Evolutionary conservation across 2,329 filamentous ascomycete genomes (phyloP).

Genomic region (Calonectria multiphialidica): DNA sequence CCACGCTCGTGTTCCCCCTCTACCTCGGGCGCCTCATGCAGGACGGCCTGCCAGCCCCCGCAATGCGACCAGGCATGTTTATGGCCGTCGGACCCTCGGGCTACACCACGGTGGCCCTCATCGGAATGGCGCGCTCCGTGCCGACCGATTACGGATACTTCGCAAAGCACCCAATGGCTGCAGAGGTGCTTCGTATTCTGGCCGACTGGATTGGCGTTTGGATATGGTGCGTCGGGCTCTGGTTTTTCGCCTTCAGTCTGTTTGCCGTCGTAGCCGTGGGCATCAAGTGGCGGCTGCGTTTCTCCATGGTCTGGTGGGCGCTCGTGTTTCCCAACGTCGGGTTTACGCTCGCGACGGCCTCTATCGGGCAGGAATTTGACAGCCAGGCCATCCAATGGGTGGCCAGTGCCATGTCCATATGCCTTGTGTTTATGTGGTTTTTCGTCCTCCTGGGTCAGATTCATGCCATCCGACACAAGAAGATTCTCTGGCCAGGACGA

Average conservation of each 20-base stretch:
- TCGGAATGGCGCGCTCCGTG: slow-evolving; percentile 40
- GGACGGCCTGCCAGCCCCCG: slow-evolving; percentile 41
- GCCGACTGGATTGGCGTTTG: slow-evolving; percentile 41
- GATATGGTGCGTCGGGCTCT: slow-evolving; percentile 44
- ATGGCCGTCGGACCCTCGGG: slow-evolving; percentile 41
- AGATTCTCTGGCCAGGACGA: slow-evolving; percentile 42
- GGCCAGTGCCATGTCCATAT: slow-evolving; percentile 36
- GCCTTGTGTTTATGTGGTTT: slow-evolving; percentile 39
- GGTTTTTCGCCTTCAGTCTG: slow-evolving; percentile 43
- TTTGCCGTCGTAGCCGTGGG: slow-evolving; percentile 35
- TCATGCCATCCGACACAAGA: slow-evolving; percentile 34
- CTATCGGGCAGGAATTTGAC: slow-evolving; percentile 40
- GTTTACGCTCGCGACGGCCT: slow-evolving; percentile 38
- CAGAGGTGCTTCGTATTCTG: slow-evolving; percentile 38
- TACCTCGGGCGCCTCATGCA: slow-evolving; percentile 44
- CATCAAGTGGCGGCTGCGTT: slow-evolving; percentile 32
- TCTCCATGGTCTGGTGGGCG: slow-evolving; percentile 45
- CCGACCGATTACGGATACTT: slow-evolving; percentile 43
- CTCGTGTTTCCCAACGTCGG: slow-evolving; percentile 45
- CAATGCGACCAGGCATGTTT: slow-evolving; percentile 44
- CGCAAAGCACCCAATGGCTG: slow-evolving; percentile 36
- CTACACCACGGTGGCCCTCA: slow-evolving; percentile 42
- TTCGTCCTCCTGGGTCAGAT: slow-evolving; percentile 36
- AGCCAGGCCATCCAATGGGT: slow-evolving; percentile 41
- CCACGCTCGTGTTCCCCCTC: slow-evolving; percentile 38